These are phyloP conservation scores for Kluyveromyces starmeri DNA, from an alignment of 805 yeast genomes.

Conservation along the genomic window DNA sequence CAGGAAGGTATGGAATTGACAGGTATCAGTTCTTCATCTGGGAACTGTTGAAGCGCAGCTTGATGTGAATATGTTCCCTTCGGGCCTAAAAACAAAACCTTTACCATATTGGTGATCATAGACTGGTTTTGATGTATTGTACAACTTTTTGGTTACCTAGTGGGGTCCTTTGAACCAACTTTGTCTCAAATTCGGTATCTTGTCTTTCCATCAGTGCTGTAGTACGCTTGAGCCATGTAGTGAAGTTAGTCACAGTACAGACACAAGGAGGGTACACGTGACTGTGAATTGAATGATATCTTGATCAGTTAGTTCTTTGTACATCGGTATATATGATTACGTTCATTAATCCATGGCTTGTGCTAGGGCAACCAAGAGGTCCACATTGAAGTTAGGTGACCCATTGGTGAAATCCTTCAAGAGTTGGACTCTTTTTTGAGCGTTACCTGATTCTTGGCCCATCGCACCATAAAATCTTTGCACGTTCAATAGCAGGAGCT, in stretches of 20 bases:
- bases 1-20: conserved; percentile 46
- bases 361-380: conserved; percentile 60
- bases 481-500: conserved; percentile 60
- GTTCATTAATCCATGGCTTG: conserved; percentile 50
- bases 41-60: conserved; percentile 54
- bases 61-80: conserved; percentile 90
- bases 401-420: conserved; percentile 67
- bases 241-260: no score
- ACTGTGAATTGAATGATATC: no score
- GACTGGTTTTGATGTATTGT: no score
- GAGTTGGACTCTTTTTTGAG: conserved; percentile 44
- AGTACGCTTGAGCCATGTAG: no score
- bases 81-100: conserved; percentile 80
- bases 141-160: no score
- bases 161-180: no score
- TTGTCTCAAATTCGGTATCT: no score
- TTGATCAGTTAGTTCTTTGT: no score
- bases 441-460: conserved; percentile 34
- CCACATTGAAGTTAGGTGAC: conserved; percentile 52
- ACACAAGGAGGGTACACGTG: no score
- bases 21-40: conserved; percentile 25
- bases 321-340: no score
- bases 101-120: no score
- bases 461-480: conserved; percentile 79
- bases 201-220: no score